phyloP scores from a whole-genome alignment of 78 protist genomes.

The Speleostelium caveatum region DNA sequence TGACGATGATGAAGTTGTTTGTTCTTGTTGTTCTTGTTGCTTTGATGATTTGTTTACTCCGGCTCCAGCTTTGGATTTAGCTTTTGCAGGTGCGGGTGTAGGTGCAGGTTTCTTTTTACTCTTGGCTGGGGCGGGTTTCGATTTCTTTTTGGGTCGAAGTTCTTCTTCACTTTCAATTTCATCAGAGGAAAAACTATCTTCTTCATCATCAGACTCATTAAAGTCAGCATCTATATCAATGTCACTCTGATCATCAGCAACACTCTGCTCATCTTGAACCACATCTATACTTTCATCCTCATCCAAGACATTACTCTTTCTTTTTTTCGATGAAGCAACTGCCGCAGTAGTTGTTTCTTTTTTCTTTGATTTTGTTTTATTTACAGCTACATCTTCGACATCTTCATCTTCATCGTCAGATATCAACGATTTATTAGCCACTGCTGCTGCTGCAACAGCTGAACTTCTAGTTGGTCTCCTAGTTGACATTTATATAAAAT shows the following conservation, averaged over 20 bases:
- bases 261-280: no score
- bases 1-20: background rate
- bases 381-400: background rate
- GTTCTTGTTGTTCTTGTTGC: background rate
- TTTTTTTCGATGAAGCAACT: background rate
- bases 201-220: background rate
- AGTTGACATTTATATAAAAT: background rate
- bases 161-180: background rate
- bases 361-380: background rate
- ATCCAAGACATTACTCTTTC: background rate
- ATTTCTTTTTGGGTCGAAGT: background rate
- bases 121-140: background rate
- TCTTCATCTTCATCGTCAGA: background rate
- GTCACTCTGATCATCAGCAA: no score
- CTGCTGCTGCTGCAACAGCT: background rate
- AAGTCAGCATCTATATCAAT: background rate
- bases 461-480: background rate
- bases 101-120: background rate
- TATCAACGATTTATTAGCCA: background rate
- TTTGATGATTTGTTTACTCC: background rate
- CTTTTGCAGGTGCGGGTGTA: background rate
- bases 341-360: background rate
- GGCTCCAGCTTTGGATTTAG: background rate
- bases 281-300: background rate
- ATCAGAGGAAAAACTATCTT: background rate